A percentile compares a stretch with the other conserved stretches of the same genome.
phyloP scores from a whole-genome alignment of 257 asterid genomes.

The Salvia hispanica region DNA sequence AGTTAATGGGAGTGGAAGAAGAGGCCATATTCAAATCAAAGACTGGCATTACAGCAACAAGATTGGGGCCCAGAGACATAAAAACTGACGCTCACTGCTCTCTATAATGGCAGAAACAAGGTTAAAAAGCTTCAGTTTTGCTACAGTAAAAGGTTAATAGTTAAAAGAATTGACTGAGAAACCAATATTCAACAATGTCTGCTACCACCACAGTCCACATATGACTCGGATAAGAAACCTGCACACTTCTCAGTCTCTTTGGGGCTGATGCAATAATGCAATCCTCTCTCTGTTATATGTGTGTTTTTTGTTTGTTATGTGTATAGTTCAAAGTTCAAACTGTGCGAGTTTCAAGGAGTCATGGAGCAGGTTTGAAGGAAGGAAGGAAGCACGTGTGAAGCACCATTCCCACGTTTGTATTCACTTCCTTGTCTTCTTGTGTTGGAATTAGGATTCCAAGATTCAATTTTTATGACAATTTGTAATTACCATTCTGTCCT shows the following conservation, averaged over 20 bases:
- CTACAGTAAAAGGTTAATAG: constrained; percentile 28
- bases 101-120: constrained; percentile 28
- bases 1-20: no score
- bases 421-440: constrained; percentile 51
- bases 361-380: constrained; percentile 39
- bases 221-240: constrained; percentile 36
- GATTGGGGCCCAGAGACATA: constrained; percentile 34
- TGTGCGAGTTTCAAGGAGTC: constrained; percentile 43
- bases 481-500: constrained; percentile 33
- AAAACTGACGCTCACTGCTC: constrained; percentile 28
- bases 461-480: constrained; percentile 25
- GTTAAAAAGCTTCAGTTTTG: constrained; percentile 11
- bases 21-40: constrained; percentile 33
- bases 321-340: constrained; percentile 24
- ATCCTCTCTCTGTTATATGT: constrained; percentile 22
- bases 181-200: constrained; percentile 18
- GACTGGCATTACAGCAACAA: constrained; percentile 29
- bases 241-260: constrained; percentile 39
- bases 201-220: constrained; percentile 16
- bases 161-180: constrained; percentile 16
- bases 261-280: constrained; percentile 44
- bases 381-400: constrained; percentile 52
- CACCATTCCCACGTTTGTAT: constrained; percentile 45
- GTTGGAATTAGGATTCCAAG: constrained; percentile 45
- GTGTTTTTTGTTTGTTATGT: constrained; percentile 28